A percentile compares a stretch with the other conserved stretches of the same genome.
Conservation (phyloP, 2,329 filamentous ascomycete genomes). For the Aspergillus sp. region DNA sequence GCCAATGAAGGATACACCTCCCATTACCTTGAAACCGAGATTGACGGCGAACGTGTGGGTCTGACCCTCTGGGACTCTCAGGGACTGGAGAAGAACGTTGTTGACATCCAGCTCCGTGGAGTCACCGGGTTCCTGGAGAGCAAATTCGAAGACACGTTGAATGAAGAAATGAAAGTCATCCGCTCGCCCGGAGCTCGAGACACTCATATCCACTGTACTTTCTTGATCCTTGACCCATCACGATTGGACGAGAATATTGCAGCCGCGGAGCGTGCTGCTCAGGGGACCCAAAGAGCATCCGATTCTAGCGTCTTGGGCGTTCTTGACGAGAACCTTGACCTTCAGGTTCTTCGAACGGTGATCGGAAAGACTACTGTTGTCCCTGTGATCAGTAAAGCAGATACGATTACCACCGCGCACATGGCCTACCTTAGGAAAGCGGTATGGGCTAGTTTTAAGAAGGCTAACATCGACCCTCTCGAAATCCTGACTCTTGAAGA, state of each 20-base stretch:
- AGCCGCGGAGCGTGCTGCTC: constrained; percentile 58
- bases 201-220: constrained; percentile 95
- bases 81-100: constrained; percentile 89
- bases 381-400: constrained; percentile 92
- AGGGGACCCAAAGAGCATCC: constrained; percentile 51
- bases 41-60: constrained; percentile 86
- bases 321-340: constrained; percentile 83
- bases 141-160: constrained; percentile 97
- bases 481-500: constrained; percentile 82
- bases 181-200: constrained; percentile 90
- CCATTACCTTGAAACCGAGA: constrained; percentile 90
- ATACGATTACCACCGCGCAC: constrained; percentile 92
- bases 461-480: constrained; percentile 81
- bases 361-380: constrained; percentile 94
- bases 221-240: constrained; percentile 84
- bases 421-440: constrained; percentile 90
- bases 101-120: constrained; percentile 89
- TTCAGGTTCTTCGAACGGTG: constrained; percentile 83
- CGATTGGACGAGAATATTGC: constrained; percentile 81
- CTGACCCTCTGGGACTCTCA: constrained; percentile 96
- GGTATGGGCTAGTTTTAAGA: constrained; percentile 85
- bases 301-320: constrained; percentile 57
- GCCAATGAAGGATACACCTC: constrained; percentile 70
- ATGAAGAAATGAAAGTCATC: constrained; percentile 95
- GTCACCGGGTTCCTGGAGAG: constrained; percentile 91